Evolutionary conservation across 2,329 filamentous ascomycete genomes (phyloP).

Genomic region (Aschersonia sp.): DNA sequence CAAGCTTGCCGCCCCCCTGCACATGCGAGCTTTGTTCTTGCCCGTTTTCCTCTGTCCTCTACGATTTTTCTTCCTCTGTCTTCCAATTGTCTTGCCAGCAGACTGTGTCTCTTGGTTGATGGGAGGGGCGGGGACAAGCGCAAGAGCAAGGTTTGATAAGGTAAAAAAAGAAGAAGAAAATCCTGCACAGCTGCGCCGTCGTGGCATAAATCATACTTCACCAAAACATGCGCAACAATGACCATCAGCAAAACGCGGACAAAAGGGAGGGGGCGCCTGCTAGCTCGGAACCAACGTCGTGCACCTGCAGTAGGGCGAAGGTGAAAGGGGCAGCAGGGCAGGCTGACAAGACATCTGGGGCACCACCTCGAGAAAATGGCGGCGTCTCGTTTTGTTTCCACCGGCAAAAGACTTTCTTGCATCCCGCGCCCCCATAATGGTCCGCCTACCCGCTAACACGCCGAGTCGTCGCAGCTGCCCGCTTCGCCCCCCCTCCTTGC

Average conservation of each 20-base stretch:
- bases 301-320: background rate
- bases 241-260: background rate
- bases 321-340: background rate
- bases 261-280: background rate
- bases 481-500: background rate
- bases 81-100: too few relatives aligned
- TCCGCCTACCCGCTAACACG: background rate
- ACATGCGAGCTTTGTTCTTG: too few relatives aligned
- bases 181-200: too few relatives aligned
- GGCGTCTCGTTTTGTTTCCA: background rate
- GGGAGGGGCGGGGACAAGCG: too few relatives aligned
- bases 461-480: background rate
- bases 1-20: too few relatives aligned
- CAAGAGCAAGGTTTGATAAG: too few relatives aligned
- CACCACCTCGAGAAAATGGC: background rate
- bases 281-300: background rate
- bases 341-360: background rate
- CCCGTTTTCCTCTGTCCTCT: too few relatives aligned
- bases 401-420: background rate
- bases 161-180: too few relatives aligned
- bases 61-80: too few relatives aligned
- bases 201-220: too few relatives aligned
- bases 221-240: background rate
- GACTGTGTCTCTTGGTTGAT: too few relatives aligned
- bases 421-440: background rate